phyloP scores from a whole-genome alignment of 371 early-diverging fungal species.

The Apophysomyces trapeziformis region DNA sequence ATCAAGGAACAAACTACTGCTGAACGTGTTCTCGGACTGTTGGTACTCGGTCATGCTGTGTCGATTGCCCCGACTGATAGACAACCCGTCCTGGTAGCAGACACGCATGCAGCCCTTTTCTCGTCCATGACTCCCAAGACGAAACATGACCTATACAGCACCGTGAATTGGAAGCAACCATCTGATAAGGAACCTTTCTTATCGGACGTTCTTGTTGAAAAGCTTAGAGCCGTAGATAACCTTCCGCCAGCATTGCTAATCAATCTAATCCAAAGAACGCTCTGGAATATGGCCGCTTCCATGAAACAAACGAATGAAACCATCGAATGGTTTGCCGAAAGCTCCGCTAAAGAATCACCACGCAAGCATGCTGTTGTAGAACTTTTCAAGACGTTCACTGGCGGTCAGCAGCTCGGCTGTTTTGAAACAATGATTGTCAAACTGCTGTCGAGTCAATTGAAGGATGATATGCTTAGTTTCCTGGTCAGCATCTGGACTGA shows the following conservation, averaged over 20 bases:
- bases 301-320: background rate
- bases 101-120: background rate
- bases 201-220: constrained; percentile 16
- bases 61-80: constrained; percentile 7
- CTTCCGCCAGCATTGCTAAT: background rate
- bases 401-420: constrained; percentile 42
- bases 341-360: background rate
- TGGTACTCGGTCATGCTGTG: constrained; percentile 29
- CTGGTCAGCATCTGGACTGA: constrained; percentile 67
- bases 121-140: background rate
- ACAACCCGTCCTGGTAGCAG: background rate
- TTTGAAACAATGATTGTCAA: constrained; percentile 59
- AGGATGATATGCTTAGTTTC: constrained; percentile 65
- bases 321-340: background rate
- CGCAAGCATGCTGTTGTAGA: constrained; percentile 17
- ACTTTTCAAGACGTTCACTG: constrained; percentile 52
- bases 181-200: background rate
- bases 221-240: constrained; percentile 25
- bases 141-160: constrained; percentile 5
- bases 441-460: constrained; percentile 60
- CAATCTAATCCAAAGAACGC: constrained; percentile 26
- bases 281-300: constrained; percentile 9
- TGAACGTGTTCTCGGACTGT: constrained; percentile 34
- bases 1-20: constrained; percentile 19
- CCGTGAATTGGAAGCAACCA: background rate